Base-by-base conservation (phyloP, 208 protist genomes). In the Tritrichomonas musculus region DNA sequence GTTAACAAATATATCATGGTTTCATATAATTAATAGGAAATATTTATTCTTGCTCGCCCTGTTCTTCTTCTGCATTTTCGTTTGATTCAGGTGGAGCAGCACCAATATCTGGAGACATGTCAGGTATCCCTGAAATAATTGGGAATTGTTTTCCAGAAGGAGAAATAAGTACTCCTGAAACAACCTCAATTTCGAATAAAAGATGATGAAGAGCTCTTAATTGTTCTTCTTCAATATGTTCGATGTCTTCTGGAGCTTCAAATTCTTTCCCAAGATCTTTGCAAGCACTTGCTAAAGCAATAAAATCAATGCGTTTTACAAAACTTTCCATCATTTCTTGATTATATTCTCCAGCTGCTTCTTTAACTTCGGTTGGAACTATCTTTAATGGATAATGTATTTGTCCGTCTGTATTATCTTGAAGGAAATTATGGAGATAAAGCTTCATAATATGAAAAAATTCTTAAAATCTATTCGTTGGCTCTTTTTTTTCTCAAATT, bases 371-470 rank as follows among this genome's bases (percentile, higher is more conserved):
- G 47, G 1, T 3, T 17, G 11, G 20, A 20, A 82, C 30, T 25
- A 82, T 82, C 30, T 82, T 82, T 11, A 82, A 25, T 82, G 73
- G 73, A 30, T 82, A 82, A 25, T 82, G 41, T 25, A 50, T 82
- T 82, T 82, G 47, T 49, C 73, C 73, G 11, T 82, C 41, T n/a
- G 41, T 53, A 53, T 25, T 50, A 53, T 82, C 73, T 50, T 82
- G 73, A 82, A 82, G 73, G 25, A 82, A 82, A 41, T 82, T 82
- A 36, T 82, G 73, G 41, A 82, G 73, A 30, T 82, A 82, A 82
- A 82, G 73, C 30, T 82, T 82, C 73, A 82, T 82, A 53, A 53
- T 41, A 72, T 72, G 1, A 25, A 25, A 9, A 22, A 64, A 64
- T 64, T 64, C 9, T 64, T 64, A 22, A 44, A 27, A 75, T 2